phyloP scores from a whole-genome alignment of 352 stramenopile genomes.

The Peronospora farinosa region DNA sequence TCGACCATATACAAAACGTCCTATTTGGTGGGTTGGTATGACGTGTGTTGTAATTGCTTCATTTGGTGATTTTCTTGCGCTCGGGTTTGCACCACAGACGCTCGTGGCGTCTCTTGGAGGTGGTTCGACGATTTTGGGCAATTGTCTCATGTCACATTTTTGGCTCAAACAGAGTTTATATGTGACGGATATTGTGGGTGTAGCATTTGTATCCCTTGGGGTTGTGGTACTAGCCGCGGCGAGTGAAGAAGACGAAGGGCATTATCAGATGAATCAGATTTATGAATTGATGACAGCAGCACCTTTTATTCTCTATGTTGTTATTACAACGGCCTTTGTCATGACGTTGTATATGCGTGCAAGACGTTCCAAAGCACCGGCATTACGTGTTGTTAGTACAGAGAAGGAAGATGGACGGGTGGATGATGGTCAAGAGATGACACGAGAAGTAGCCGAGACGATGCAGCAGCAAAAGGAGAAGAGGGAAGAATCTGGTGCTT shows the following conservation, averaged over 20 bases:
- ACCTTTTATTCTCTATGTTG: slow-evolving; percentile 78
- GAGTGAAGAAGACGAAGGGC: slow-evolving; percentile 57
- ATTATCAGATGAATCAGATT: slow-evolving; percentile 85
- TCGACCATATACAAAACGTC: slow-evolving; percentile 74
- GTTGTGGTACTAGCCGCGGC: slow-evolving; percentile 75
- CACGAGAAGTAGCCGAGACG: slow-evolving; percentile 38
- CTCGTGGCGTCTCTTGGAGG: slow-evolving; percentile 77
- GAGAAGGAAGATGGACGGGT: slow-evolving; percentile 46
- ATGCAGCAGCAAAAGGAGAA: slow-evolving; percentile 16
- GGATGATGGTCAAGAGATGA: slow-evolving; percentile 54
- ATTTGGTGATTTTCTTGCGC: slow-evolving; percentile 79
- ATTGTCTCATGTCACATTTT: slow-evolving; percentile 81
- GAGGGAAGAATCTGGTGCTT: slow-evolving; percentile 20
- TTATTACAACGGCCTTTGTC: slow-evolving; percentile 75
- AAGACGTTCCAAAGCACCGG: slow-evolving; percentile 69
- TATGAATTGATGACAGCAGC: slow-evolving; percentile 74
- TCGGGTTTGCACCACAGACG: slow-evolving; percentile 84
- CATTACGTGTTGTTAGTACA: slow-evolving; percentile 53
- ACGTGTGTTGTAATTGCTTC: slow-evolving; percentile 75
- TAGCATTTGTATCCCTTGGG: slow-evolving; percentile 66
- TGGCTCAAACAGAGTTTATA: slow-evolving; percentile 85
- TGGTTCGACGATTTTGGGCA: slow-evolving; percentile 78
- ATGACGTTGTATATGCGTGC: slow-evolving; percentile 82
- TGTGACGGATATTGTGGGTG: slow-evolving; percentile 74
- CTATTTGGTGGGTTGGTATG: slow-evolving; percentile 87